Percentiles rank a stretch among this genome's conserved stretches.
These are phyloP conservation scores for Mrakia gelida DNA, from an alignment of 768 basidiomycete genomes.

Conservation along the genomic window DNA sequence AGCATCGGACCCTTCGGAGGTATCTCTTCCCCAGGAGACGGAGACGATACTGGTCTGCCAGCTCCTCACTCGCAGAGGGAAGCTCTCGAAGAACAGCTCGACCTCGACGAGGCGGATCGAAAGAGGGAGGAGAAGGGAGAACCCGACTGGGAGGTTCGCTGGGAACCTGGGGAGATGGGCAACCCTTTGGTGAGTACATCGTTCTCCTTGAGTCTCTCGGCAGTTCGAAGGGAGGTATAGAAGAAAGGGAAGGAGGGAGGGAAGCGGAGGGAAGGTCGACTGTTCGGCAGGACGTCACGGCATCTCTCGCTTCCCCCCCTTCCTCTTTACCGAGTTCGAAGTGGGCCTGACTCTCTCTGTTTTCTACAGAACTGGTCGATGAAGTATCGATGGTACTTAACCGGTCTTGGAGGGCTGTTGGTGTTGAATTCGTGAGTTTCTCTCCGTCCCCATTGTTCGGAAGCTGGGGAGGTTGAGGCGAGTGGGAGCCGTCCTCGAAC, in stretches of 20 bases:
- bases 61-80: not conserved
- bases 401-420: constrained; percentile 1
- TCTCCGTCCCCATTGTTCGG: not conserved
- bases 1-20: not conserved
- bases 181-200: constrained; percentile 13
- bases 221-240: no score
- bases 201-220: no score
- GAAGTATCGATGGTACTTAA: not conserved
- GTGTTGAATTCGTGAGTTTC: constrained; percentile 16
- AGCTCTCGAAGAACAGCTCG: not conserved
- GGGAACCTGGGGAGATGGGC: not conserved
- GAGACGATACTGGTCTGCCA: no score
- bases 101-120: not conserved
- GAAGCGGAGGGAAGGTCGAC: no score
- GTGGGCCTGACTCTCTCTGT: no score
- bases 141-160: constrained; percentile 14
- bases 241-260: no score
- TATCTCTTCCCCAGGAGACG: not conserved
- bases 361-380: constrained; percentile 25
- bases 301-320: no score
- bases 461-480: no score
- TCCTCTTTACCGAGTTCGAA: no score
- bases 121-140: not conserved
- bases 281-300: no score
- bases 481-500: not conserved